phyloP scores from a whole-genome alignment of 2,329 filamentous ascomycete species.

The Xylaria multiplex region DNA sequence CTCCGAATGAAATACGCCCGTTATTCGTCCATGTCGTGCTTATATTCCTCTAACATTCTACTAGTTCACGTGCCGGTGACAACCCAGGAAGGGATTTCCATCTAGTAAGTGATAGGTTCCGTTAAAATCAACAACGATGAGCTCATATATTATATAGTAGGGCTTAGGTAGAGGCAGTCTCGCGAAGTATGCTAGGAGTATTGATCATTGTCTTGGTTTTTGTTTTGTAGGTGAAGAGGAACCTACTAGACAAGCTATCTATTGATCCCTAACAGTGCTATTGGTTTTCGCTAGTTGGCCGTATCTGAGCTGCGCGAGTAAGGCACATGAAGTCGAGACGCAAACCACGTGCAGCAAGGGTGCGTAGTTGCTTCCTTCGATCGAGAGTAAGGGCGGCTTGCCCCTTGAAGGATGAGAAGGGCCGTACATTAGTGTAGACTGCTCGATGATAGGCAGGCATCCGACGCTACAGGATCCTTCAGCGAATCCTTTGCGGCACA shows the following conservation, averaged over 20 bases:
- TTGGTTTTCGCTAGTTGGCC: no score
- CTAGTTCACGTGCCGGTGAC: not conserved
- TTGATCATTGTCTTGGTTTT: not conserved
- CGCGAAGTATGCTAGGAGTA: not conserved
- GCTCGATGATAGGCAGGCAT: constrained; percentile 1
- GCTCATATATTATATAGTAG: not conserved
- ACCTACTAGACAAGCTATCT: no score
- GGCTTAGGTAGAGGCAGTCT: not conserved
- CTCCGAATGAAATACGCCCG: constrained; percentile 29
- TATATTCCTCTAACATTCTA: not conserved
- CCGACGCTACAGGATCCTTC: not conserved
- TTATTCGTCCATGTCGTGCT: not conserved
- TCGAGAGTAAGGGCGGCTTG: constrained; percentile 1
- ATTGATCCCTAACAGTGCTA: no score
- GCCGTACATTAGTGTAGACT: constrained; percentile 26
- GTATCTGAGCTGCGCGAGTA: not conserved
- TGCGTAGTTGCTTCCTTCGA: not conserved
- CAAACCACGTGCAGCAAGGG: constrained; percentile 13
- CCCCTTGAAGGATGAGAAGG: constrained; percentile 33
- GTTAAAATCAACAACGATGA: not conserved
- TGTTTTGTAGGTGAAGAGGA: not conserved
- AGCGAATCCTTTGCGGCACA: constrained; percentile 22
- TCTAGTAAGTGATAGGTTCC: not conserved
- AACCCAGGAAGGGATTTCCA: not conserved
- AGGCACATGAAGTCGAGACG: constrained; percentile 21